Evolutionary conservation across 768 basidiomycete genomes (phyloP).

Genomic region (Lactarius sp.): DNA sequence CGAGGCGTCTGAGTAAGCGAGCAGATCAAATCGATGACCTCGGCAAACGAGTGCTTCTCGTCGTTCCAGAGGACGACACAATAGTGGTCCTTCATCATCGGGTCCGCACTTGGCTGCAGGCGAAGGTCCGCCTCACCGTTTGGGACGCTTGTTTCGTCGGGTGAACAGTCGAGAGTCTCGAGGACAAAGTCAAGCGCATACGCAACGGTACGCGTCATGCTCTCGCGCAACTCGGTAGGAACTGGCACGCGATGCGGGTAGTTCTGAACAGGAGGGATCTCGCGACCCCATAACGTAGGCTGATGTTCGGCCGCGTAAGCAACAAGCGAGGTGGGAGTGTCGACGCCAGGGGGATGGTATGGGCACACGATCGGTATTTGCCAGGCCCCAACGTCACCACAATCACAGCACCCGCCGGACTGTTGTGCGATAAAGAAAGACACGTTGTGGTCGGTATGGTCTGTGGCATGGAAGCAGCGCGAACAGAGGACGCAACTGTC

Average conservation of each 20-base stretch:
- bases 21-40: constrained; percentile 70
- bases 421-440: constrained; percentile 92
- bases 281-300: constrained; percentile 33
- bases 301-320: constrained; percentile 28
- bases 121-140: constrained; percentile 63
- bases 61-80: constrained; percentile 92
- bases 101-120: constrained; percentile 69
- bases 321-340: constrained; percentile 31
- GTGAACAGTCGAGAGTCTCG: constrained; percentile 76
- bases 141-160: constrained; percentile 70
- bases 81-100: constrained; percentile 73
- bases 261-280: constrained; percentile 56
- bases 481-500: constrained; percentile 89
- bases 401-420: constrained; percentile 91
- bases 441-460: constrained; percentile 84
- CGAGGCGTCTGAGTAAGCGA: constrained; percentile 48
- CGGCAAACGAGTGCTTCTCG: constrained; percentile 91
- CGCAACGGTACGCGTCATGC: constrained; percentile 66
- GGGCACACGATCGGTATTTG: constrained; percentile 60
- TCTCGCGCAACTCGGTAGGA: constrained; percentile 65
- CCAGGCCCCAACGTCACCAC: constrained; percentile 91
- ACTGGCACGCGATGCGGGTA: constrained; percentile 53
- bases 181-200: constrained; percentile 81
- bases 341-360: constrained; percentile 57
- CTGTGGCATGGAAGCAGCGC: constrained; percentile 83